Base-by-base conservation (phyloP, 306 rosid species). In the Phaseolus lunatus region DNA sequence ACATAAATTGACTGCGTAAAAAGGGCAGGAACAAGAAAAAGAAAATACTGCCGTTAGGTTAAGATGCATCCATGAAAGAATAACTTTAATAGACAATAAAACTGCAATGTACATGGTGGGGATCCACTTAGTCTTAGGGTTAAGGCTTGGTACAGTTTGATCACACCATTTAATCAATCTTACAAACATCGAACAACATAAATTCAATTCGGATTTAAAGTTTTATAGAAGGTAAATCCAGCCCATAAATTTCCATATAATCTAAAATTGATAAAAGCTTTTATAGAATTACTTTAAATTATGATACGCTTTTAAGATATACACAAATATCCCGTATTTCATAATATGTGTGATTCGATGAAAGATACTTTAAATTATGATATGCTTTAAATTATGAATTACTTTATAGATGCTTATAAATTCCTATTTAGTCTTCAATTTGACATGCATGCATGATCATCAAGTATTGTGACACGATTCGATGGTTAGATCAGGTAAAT, bases 1-100 rank as follows among this genome's bases (percentile, higher is more conserved):
- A 87, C 77, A 88, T 89, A 78, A 85, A 85, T 89, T 52, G 97
- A 83, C 97, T 91, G 87, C n/a, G n/a, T 5, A 19, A 79, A 72
- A 53, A 39, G 37, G 50, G 59, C 50, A 18, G n/a, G 2, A 29
- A 78, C 11, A 35, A 52, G 27, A 26, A 2, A 41, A 29, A 77
- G 26, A 20, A 53, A 13, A 26, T 2, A 31, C 41, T 73, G 26
- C 50, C 49, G 52, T 58, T 39, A 63, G 76, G 43, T 41, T 49
- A 39, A 53, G 39, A 65, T 20, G 19, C 39, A 54, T 48, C 64
- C 11, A 23, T 47, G 43, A 71, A 31, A 59, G 67, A 14, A 50
- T 50, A 50, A 72, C 22, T 35, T 13, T 23, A 23, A 58, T 56
- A 64, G 66, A 61, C 12, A 27, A 7, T 23, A 65, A 23, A 75